phyloP scores from a whole-genome alignment of 352 stramenopile genomes.

The Pythium biforme region DNA sequence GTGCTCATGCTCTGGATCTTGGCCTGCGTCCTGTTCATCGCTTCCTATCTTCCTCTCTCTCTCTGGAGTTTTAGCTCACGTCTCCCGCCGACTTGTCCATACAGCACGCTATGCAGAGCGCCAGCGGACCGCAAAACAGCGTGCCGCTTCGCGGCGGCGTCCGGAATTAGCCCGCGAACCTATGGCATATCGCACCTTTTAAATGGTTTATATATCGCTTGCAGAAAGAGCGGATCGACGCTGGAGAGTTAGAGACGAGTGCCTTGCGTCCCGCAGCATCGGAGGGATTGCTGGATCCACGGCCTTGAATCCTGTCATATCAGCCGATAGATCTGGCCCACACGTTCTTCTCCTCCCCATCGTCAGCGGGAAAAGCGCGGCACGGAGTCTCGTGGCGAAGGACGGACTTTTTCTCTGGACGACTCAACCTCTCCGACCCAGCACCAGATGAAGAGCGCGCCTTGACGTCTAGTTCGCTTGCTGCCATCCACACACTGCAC shows the following conservation, averaged over 20 bases:
- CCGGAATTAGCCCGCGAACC: conserved; percentile 1
- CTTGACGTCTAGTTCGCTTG: neutral
- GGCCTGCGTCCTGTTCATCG: conserved; percentile 58
- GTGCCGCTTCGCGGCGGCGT: neutral
- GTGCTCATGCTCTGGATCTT: conserved; percentile 85
- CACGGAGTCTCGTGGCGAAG: neutral
- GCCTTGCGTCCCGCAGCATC: too few relatives aligned
- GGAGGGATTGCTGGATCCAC: too few relatives aligned
- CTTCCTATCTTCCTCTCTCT: neutral
- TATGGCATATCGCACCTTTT: neutral
- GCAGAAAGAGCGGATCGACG: too few relatives aligned
- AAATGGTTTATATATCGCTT: too few relatives aligned
- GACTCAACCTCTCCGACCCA: too few relatives aligned
- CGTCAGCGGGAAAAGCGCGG: neutral
- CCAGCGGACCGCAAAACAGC: neutral
- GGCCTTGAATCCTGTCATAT: neutral
- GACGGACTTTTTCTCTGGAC: too few relatives aligned
- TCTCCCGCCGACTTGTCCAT: neutral
- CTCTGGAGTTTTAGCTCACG: neutral
- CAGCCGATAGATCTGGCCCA: too few relatives aligned
- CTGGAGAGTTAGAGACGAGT: too few relatives aligned
- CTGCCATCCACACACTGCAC: neutral
- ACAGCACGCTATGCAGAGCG: too few relatives aligned
- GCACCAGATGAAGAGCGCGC: neutral
- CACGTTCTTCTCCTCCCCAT: neutral